A percentile compares a stretch with the other conserved stretches of the same genome.
phyloP scores from a whole-genome alignment of 345 rosid species.

The Euclidium syriacum region DNA sequence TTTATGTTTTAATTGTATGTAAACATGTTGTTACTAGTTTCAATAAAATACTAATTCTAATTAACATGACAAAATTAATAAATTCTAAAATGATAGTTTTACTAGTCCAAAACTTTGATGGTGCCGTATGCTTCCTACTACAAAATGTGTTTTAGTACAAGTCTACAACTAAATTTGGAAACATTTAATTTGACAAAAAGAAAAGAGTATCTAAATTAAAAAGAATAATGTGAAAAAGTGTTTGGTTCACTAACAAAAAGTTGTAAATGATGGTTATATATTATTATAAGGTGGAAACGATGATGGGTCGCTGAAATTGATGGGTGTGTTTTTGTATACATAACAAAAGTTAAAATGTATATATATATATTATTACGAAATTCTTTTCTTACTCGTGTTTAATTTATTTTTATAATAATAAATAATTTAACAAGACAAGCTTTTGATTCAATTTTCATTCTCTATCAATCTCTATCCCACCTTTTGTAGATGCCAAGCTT shows the following conservation, averaged over 20 bases:
- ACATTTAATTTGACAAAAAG: too few species aligned
- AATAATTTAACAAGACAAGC: background rate
- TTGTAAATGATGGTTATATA: background rate
- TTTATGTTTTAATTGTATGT: too few species aligned
- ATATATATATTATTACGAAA: background rate
- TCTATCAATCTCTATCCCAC: slow-evolving; percentile 20
- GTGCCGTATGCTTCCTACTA: too few species aligned
- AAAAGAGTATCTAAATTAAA: too few species aligned
- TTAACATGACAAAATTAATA: too few species aligned
- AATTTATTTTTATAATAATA: background rate
- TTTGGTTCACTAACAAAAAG: background rate
- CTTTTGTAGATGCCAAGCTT: slow-evolving; percentile 36
- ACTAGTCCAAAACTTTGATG: too few species aligned
- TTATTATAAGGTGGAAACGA: slow-evolving; percentile 7
- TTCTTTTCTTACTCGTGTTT: background rate
- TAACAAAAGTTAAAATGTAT: slow-evolving; percentile 29
- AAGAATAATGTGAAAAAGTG: background rate
- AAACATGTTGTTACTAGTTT: too few species aligned
- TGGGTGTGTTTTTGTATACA: slow-evolving; percentile 22
- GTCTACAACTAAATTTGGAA: too few species aligned
- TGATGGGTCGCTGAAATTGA: slow-evolving; percentile 3
- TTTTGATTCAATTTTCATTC: slow-evolving; percentile 14
- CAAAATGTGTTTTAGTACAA: too few species aligned
- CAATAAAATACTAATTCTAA: too few species aligned
- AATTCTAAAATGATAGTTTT: too few species aligned